Conservation (phyloP, 768 basidiomycete species). For the Strobilomyces dryophilus region DNA sequence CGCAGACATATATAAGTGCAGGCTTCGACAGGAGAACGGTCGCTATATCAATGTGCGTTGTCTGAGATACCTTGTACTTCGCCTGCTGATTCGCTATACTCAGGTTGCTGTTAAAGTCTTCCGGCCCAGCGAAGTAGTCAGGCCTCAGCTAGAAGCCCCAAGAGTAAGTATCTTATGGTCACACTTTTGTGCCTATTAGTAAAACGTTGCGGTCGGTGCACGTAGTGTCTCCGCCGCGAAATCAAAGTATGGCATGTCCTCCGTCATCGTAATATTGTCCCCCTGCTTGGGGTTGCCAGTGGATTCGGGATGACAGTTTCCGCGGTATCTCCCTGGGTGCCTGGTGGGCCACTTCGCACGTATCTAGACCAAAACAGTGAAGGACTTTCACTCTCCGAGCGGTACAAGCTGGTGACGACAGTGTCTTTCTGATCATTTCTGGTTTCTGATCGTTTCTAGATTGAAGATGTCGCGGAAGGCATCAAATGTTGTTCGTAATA, state of each 20-base stretch:
- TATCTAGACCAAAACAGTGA: neutral
- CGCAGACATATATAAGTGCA: neutral
- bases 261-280: slow-evolving; percentile 2
- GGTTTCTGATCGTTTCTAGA: neutral
- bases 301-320: neutral
- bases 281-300: neutral
- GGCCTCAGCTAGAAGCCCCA: neutral
- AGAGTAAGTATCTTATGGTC: neutral
- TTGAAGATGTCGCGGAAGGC: neutral
- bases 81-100: neutral
- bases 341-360: neutral
- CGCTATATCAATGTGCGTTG: neutral
- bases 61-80: neutral
- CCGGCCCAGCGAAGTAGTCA: too few species aligned
- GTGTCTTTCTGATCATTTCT: too few species aligned
- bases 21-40: neutral
- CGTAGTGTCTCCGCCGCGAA: slow-evolving; percentile 1
- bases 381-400: neutral
- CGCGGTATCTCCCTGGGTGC: neutral
- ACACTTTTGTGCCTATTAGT: too few species aligned
- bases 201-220: too few species aligned
- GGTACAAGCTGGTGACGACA: neutral
- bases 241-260: slow-evolving; percentile 3
- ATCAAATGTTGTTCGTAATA: slow-evolving; percentile 2
- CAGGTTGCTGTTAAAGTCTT: slow-evolving; percentile 1